phyloP scores from a whole-genome alignment of 768 basidiomycete genomes.

The Dendrothele bispora region DNA sequence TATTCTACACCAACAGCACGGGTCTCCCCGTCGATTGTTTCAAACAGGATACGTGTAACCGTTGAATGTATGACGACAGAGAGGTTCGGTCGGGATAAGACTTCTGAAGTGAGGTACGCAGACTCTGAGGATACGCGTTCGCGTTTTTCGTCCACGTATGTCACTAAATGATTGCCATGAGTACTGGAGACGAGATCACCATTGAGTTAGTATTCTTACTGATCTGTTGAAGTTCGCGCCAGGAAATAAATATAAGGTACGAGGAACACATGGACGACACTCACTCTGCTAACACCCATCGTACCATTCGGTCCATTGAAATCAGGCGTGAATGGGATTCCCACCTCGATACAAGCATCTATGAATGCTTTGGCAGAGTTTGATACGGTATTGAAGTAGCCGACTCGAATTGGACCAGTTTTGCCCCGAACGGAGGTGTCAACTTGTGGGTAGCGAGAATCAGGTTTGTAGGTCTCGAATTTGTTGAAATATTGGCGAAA shows the following conservation, averaged over 20 bases:
- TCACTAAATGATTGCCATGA: constrained; percentile 45
- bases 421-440: constrained; percentile 46
- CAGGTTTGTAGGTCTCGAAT: constrained; percentile 60
- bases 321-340: constrained; percentile 34
- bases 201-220: no score
- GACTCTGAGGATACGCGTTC: constrained; percentile 58
- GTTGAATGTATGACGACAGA: constrained; percentile 51
- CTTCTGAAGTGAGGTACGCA: constrained; percentile 62
- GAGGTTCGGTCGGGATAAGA: constrained; percentile 60
- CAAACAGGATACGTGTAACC: constrained; percentile 56
- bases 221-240: no score
- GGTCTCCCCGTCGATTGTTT: constrained; percentile 27
- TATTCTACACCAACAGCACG: constrained; percentile 62
- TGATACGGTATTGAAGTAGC: constrained; percentile 53
- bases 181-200: no score
- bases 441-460: constrained; percentile 50
- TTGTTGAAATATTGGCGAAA: constrained; percentile 64
- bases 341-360: background rate
- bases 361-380: constrained; percentile 30
- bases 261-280: constrained; percentile 13
- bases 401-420: constrained; percentile 58
- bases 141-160: constrained; percentile 53
- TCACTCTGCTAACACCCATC: constrained; percentile 59
- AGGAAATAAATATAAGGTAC: background rate
- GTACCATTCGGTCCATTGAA: constrained; percentile 61